Conservation (phyloP, 345 rosid genomes). For the Mangifera indica region DNA sequence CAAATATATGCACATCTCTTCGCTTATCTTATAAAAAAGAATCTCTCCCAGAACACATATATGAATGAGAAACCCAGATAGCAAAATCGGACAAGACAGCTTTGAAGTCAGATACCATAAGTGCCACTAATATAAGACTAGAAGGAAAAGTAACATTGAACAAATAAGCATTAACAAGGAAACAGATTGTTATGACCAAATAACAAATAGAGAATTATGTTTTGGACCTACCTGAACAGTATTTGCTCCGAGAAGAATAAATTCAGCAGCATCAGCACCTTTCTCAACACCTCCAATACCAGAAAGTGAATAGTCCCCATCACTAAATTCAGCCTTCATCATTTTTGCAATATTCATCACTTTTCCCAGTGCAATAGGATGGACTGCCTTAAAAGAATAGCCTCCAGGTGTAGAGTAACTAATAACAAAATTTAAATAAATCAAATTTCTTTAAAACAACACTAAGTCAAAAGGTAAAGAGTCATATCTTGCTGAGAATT, state of each 20-base stretch:
- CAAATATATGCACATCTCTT: no score
- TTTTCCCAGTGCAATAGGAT: constrained; percentile 88
- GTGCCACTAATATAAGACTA: no score
- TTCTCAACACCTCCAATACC: constrained; percentile 98
- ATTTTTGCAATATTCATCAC: constrained; percentile 91
- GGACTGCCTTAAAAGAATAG: constrained; percentile 90
- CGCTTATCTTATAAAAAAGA: no score
- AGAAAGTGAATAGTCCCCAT: constrained; percentile 63
- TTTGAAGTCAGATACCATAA: no score
- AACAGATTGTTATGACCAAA: no score
- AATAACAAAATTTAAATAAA: constrained; percentile 23
- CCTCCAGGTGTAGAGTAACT: constrained; percentile 99
- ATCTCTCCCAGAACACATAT: background rate
- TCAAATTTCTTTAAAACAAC: constrained; percentile 8
- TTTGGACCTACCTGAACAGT: constrained; percentile 75
- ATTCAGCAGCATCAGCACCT: constrained; percentile 88
- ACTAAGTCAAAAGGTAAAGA: constrained; percentile 3
- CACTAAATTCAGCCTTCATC: constrained; percentile 73
- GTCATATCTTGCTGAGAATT: constrained; percentile 5
- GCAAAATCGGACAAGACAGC: no score
- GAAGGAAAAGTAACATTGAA: no score
- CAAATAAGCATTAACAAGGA: background rate
- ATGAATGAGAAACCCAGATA: background rate
- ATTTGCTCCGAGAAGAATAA: constrained; percentile 89
- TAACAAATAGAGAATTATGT: background rate